A percentile compares a stretch with the other conserved stretches of the same genome.
Conservation (phyloP, 2,329 filamentous ascomycete species). For the Aspergillus brunneoviolaceus region DNA sequence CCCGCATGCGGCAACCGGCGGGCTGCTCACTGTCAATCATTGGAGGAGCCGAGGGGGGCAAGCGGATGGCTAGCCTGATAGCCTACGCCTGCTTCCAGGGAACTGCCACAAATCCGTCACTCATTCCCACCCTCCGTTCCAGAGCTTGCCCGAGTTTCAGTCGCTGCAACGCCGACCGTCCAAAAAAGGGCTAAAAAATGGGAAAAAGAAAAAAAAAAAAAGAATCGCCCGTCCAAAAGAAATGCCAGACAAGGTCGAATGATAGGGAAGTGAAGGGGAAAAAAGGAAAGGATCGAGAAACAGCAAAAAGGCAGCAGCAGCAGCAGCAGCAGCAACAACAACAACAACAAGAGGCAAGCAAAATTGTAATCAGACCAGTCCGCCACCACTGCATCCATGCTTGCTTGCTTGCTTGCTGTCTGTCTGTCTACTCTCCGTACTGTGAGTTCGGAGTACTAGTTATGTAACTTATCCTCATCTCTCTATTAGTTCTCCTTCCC, state of each 20-base stretch:
- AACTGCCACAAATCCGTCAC: constrained; percentile 10
- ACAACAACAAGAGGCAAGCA: too few species aligned
- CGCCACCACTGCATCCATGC: background rate
- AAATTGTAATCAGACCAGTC: background rate
- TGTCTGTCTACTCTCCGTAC: background rate
- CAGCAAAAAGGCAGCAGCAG: background rate
- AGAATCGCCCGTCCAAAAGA: background rate
- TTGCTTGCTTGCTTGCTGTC: background rate
- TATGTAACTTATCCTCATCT: too few species aligned
- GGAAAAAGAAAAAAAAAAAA: background rate
- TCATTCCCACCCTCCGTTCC: constrained; percentile 10
- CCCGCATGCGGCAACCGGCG: constrained; percentile 16
- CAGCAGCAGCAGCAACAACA: too few species aligned
- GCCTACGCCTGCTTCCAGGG: constrained; percentile 18
- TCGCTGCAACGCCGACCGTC: background rate
- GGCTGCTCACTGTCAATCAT: constrained; percentile 5
- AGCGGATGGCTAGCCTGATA: constrained; percentile 20
- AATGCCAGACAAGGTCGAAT: background rate
- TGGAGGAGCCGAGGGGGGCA: constrained; percentile 11
- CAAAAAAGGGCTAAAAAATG: background rate
- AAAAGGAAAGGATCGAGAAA: background rate
- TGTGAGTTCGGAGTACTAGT: too few species aligned
- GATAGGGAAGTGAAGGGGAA: background rate
- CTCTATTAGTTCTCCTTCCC: too few species aligned
- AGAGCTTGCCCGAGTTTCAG: constrained; percentile 16